Conservation (phyloP, 2,329 filamentous ascomycete genomes). For the Botrytis fragariae region DNA sequence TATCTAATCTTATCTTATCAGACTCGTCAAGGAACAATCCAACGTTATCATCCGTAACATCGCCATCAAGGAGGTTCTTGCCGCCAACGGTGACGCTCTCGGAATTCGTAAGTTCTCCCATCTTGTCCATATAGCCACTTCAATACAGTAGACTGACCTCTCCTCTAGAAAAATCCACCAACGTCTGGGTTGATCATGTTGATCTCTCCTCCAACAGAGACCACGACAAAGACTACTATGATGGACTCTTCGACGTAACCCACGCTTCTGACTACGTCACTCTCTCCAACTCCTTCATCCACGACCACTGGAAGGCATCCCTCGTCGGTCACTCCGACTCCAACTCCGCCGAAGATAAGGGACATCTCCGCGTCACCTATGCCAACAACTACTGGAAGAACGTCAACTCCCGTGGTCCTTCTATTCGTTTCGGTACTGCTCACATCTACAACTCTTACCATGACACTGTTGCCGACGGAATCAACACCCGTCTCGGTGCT, state of each 20-base stretch:
- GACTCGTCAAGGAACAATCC: constrained; percentile 31
- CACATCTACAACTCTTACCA: constrained; percentile 16
- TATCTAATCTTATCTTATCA: neutral
- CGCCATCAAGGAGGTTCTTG: constrained; percentile 49
- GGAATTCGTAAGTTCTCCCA: constrained; percentile 44
- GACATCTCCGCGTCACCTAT: constrained; percentile 34
- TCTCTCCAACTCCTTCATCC: constrained; percentile 44
- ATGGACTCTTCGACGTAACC: constrained; percentile 46
- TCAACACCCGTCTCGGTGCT: constrained; percentile 57
- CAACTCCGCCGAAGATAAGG: constrained; percentile 32
- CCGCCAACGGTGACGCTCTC: constrained; percentile 49
- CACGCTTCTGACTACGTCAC: constrained; percentile 47
- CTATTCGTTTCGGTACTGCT: constrained; percentile 12
- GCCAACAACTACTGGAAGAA: constrained; percentile 28
- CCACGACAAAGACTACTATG: constrained; percentile 45
- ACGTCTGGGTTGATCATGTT: constrained; percentile 19
- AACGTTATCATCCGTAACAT: constrained; percentile 60
- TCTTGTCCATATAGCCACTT: neutral
- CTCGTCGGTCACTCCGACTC: constrained; percentile 36
- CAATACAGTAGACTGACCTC: neutral
- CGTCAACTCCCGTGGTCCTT: constrained; percentile 15
- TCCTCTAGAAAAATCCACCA: constrained; percentile 8
- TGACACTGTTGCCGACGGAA: constrained; percentile 32
- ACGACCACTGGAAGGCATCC: constrained; percentile 42
- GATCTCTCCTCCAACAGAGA: constrained; percentile 38